Evolutionary conservation across 352 stramenopile genomes (phyloP).

Genomic region (Phytophthora cajani): DNA sequence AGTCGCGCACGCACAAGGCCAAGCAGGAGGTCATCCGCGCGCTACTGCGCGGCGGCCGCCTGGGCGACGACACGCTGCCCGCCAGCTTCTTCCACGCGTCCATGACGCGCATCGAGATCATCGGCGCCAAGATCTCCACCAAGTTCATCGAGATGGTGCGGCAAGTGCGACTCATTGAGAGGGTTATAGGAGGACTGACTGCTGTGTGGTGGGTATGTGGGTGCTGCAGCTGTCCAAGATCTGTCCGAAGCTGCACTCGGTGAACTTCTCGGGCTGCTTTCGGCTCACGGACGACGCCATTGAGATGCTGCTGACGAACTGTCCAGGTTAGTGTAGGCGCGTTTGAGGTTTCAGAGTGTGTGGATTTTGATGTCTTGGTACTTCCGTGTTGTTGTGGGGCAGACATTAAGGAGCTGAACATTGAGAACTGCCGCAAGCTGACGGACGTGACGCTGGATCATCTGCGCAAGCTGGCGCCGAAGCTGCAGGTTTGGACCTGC

Average conservation of each 20-base stretch:
- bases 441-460: constrained; percentile 81
- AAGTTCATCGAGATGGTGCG: constrained; percentile 72
- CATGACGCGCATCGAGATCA: constrained; percentile 88
- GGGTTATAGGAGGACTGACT: background rate
- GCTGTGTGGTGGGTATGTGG: background rate
- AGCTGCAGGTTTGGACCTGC: constrained; percentile 68
- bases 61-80: constrained; percentile 86
- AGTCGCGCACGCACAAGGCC: constrained; percentile 83
- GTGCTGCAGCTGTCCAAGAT: constrained; percentile 63
- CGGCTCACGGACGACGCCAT: constrained; percentile 88
- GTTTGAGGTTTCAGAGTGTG: background rate
- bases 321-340: constrained; percentile 48
- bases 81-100: constrained; percentile 85
- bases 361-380: constrained; percentile 2
- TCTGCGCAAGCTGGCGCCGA: constrained; percentile 78
- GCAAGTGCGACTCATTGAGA: background rate
- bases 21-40: constrained; percentile 90
- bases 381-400: background rate
- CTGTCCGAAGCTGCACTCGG: constrained; percentile 84
- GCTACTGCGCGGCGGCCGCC: constrained; percentile 70
- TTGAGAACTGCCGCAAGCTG: constrained; percentile 91
- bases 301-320: constrained; percentile 80
- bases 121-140: constrained; percentile 86
- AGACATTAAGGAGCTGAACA: constrained; percentile 90
- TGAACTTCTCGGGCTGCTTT: constrained; percentile 91